Conservation (phyloP, 2,329 filamentous ascomycete genomes). For the Beauveria asiatica region DNA sequence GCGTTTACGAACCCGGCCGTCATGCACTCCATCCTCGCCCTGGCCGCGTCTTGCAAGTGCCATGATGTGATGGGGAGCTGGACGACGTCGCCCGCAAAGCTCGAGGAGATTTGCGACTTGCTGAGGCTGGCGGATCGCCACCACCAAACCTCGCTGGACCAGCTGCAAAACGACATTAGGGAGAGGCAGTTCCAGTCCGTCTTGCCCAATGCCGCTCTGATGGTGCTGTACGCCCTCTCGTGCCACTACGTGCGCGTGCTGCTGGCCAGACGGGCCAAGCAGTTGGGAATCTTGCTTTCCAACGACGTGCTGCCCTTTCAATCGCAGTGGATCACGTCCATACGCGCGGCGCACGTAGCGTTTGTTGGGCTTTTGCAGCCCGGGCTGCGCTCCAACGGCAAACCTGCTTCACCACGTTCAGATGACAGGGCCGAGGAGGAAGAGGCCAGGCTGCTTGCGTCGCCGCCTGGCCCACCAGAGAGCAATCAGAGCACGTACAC, state of each 20-base stretch:
- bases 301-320: conserved; percentile 24
- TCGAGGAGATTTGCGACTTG: conserved; percentile 12
- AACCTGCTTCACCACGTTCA: not conserved
- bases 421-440: not conserved
- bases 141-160: conserved; percentile 28
- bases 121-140: conserved; percentile 26
- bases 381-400: not conserved
- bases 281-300: conserved; percentile 12
- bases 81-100: not conserved
- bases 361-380: conserved; percentile 23
- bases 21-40: conserved; percentile 33
- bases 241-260: conserved; percentile 29
- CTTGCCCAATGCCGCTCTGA: conserved; percentile 31
- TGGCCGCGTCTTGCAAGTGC: conserved; percentile 32
- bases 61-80: conserved; percentile 21
- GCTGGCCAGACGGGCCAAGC: conserved; percentile 19
- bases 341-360: conserved; percentile 27
- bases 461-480: not conserved
- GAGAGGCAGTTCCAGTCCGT: conserved; percentile 25
- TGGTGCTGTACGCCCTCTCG: conserved; percentile 32
- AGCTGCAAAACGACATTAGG: conserved; percentile 27
- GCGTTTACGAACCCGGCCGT: conserved; percentile 30
- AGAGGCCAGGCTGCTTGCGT: not conserved
- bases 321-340: conserved; percentile 30
- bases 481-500: not conserved